These are phyloP conservation scores for Botrytis elliptica DNA, from an alignment of 2,329 filamentous ascomycete species.

Conservation along the genomic window DNA sequence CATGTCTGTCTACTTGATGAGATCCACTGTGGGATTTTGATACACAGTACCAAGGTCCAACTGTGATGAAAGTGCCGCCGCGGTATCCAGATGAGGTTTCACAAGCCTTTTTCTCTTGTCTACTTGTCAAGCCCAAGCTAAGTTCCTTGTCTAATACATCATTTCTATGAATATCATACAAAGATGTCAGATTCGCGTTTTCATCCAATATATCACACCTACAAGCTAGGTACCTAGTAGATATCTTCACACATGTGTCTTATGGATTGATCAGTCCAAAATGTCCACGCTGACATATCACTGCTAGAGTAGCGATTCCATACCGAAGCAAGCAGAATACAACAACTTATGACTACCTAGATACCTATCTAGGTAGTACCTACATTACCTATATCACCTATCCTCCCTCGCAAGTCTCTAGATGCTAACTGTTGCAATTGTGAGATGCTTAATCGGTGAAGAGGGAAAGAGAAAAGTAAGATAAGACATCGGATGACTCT, in stretches of 20 bases:
- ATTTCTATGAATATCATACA: neutral
- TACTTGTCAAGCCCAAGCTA: neutral
- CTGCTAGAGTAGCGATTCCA: neutral
- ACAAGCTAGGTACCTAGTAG: no score
- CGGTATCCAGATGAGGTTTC: neutral
- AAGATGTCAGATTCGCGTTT: neutral
- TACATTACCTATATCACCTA: no score
- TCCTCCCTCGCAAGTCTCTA: neutral
- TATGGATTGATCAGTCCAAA: neutral
- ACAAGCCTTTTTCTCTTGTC: neutral
- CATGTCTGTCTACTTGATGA: neutral
- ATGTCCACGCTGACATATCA: neutral
- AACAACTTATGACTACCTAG: no score
- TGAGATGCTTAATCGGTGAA: conserved; percentile 6
- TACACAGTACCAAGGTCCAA: neutral
- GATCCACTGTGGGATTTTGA: neutral
- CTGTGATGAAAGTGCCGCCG: neutral
- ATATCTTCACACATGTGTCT: neutral
- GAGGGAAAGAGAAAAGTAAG: neutral
- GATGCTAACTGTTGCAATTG: neutral
- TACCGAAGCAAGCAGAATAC: neutral
- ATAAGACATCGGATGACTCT: conserved; percentile 3
- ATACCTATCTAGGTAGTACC: no score
- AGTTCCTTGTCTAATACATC: neutral
- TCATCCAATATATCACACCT: neutral